phyloP scores from a whole-genome alignment of 2,329 filamentous ascomycete species.

The Byssochlamys sp. region DNA sequence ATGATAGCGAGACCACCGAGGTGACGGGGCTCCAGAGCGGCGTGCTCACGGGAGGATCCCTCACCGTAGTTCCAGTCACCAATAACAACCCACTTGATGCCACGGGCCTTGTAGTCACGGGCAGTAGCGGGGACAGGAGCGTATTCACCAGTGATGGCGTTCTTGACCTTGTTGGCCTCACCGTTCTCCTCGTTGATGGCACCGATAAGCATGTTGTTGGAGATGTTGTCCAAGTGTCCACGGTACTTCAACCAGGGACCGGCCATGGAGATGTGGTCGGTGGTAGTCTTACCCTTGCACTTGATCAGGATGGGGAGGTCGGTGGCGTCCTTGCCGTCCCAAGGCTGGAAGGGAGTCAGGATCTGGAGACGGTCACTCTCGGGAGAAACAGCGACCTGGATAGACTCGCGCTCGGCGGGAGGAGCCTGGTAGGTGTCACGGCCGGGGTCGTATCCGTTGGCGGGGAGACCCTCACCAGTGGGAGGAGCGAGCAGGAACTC shows the following conservation, averaged over 20 bases:
- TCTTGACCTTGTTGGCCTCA: slow-evolving; percentile 95
- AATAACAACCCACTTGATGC: slow-evolving; percentile 90
- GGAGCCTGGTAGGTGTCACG: slow-evolving; percentile 93
- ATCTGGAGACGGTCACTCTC: slow-evolving; percentile 89
- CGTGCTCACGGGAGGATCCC: slow-evolving; percentile 94
- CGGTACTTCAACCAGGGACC: slow-evolving; percentile 98
- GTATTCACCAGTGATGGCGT: slow-evolving; percentile 72
- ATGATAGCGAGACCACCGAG: slow-evolving; percentile 96
- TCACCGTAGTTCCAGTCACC: slow-evolving; percentile 99
- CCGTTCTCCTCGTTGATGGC: slow-evolving; percentile 92
- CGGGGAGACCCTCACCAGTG: slow-evolving; percentile 69
- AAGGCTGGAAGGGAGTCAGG: slow-evolving; percentile 71
- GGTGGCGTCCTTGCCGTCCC: slow-evolving; percentile 82
- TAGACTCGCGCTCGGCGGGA: slow-evolving; percentile 62
- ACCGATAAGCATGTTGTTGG: slow-evolving; percentile 98
- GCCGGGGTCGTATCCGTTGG: slow-evolving; percentile 77
- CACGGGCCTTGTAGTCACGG: slow-evolving; percentile 96
- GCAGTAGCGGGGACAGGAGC: slow-evolving; percentile 86
- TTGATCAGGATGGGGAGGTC: slow-evolving; percentile 92
- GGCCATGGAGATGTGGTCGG: slow-evolving; percentile 94
- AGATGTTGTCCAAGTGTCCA: slow-evolving; percentile 98
- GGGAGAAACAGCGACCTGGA: slow-evolving; percentile 75
- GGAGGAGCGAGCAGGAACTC: slow-evolving; percentile 82
- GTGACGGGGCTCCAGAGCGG: slow-evolving; percentile 92
- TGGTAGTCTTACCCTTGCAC: slow-evolving; percentile 89